Conservation (phyloP, 2,329 filamentous ascomycete genomes). For the Phyllosticta citriasiana region DNA sequence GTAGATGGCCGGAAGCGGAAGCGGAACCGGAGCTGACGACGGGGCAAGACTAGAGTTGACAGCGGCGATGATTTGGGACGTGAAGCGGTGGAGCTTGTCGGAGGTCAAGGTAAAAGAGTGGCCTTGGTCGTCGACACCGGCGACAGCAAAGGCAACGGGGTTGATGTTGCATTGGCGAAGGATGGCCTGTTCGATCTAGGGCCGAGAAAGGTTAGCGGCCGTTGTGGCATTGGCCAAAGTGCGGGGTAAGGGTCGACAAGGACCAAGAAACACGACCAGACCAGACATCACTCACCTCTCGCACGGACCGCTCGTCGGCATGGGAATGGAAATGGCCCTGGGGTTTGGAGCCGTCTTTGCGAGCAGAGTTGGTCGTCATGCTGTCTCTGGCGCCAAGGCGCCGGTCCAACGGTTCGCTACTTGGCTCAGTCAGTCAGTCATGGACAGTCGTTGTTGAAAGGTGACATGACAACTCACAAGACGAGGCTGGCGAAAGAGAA, state of each 20-base stretch:
- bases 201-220: slow-evolving; percentile 8
- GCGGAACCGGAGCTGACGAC: not conserved
- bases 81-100: not conserved
- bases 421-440: not conserved
- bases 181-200: slow-evolving; percentile 5
- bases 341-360: not conserved
- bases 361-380: not conserved
- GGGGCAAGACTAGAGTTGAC: not conserved
- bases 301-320: not conserved
- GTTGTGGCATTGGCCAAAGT: slow-evolving; percentile 7
- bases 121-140: slow-evolving; percentile 8
- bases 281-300: not conserved
- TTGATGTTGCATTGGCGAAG: slow-evolving; percentile 2
- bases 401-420: slow-evolving; percentile 5
- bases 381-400: not conserved
- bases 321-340: not conserved
- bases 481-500: too few relatives aligned
- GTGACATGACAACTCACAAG: too few relatives aligned
- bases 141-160: slow-evolving; percentile 4
- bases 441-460: too few relatives aligned
- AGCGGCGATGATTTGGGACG: not conserved
- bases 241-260: slow-evolving; percentile 7
- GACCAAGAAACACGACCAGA: slow-evolving; percentile 2
- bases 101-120: slow-evolving; percentile 2
- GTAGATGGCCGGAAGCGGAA: not conserved